phyloP scores from a whole-genome alignment of 2,329 filamentous ascomycete genomes.

The Aspergillus fumigatiaffinis region DNA sequence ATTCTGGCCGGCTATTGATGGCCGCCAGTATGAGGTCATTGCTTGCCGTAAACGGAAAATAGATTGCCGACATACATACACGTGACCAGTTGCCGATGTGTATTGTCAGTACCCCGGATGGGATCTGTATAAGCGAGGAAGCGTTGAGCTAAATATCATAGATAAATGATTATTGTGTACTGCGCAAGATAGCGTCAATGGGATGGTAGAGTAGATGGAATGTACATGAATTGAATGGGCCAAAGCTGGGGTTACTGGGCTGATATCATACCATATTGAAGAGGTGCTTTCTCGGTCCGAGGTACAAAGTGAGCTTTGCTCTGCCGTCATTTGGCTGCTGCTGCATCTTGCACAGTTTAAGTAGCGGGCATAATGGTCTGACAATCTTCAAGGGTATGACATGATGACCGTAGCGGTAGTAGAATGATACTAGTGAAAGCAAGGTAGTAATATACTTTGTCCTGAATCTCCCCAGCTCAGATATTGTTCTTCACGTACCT shows the following conservation, averaged over 20 bases:
- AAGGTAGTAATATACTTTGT: neutral
- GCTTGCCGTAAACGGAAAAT: neutral
- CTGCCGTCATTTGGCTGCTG: neutral
- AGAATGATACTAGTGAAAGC: neutral
- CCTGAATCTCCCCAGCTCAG: neutral
- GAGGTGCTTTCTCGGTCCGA: constrained; percentile 5
- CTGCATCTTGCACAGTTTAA: neutral
- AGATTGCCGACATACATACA: constrained; percentile 3
- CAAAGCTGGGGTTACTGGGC: neutral
- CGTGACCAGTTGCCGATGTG: constrained; percentile 7
- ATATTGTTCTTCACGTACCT: neutral
- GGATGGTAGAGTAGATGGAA: neutral
- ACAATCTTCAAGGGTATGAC: neutral
- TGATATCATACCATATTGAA: neutral
- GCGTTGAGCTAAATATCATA: neutral
- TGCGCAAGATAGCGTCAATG: neutral
- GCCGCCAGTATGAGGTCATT: neutral
- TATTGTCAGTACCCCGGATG: neutral
- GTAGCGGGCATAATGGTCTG: neutral
- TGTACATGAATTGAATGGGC: neutral
- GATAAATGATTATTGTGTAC: neutral
- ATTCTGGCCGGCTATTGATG: constrained; percentile 3
- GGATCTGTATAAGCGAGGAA: neutral
- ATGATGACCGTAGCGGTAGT: neutral
- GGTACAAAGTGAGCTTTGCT: constrained; percentile 4